phyloP scores from a whole-genome alignment of 164 flowering plant species.

The Macadamia tetraphylla region DNA sequence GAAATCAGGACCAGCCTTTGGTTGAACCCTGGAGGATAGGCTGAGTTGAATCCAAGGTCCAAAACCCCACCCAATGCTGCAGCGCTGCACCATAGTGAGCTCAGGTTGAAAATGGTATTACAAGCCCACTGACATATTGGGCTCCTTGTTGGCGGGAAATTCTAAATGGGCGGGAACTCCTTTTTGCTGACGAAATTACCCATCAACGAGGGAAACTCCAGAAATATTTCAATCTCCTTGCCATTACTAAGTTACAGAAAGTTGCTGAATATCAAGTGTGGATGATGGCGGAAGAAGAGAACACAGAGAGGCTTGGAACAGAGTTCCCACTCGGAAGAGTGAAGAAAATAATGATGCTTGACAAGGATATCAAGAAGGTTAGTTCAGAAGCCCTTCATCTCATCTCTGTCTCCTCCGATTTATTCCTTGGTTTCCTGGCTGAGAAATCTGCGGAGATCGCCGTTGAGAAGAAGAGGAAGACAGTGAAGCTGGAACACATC shows the following conservation, averaged over 20 bases:
- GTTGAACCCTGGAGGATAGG: no score
- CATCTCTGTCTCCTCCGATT: slow-evolving; percentile 53
- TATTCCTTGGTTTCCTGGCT: slow-evolving; percentile 70
- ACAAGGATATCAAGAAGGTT: slow-evolving; percentile 61
- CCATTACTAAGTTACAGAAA: slow-evolving; percentile 5
- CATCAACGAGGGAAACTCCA: slow-evolving; percentile 1
- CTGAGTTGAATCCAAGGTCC: no score
- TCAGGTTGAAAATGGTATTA: no score
- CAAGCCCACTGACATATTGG: no score
- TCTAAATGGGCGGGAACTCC: slow-evolving; percentile 5
- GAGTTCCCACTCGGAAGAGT: slow-evolving; percentile 56
- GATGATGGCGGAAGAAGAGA: slow-evolving; percentile 15
- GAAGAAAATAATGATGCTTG: slow-evolving; percentile 74
- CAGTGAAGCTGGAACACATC: slow-evolving; percentile 57
- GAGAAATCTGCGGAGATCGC: slow-evolving; percentile 54
- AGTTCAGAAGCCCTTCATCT: slow-evolving; percentile 74
- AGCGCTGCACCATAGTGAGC: no score
- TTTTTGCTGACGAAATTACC: slow-evolving; percentile 1
- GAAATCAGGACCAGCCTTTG: no score
- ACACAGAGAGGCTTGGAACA: slow-evolving; percentile 17
- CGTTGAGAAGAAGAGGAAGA: slow-evolving; percentile 65
- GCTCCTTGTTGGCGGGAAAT: slow-evolving; percentile 9
- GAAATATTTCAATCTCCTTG: no score
- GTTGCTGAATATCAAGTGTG: not conserved
- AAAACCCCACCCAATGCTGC: no score